These are phyloP conservation scores for Pogostemon cablin DNA, from an alignment of 257 asterid genomes.

Conservation along the genomic window DNA sequence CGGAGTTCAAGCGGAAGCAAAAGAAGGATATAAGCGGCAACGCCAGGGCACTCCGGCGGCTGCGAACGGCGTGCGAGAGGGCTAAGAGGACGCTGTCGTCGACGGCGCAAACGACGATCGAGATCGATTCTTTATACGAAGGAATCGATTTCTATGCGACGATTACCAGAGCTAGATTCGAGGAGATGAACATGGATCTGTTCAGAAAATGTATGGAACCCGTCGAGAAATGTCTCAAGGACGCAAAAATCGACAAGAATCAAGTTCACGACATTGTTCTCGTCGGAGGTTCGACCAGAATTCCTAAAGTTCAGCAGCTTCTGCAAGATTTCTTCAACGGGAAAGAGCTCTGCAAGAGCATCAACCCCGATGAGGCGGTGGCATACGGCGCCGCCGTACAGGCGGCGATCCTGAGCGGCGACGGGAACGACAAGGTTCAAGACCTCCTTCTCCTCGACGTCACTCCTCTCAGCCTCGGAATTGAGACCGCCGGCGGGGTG, in stretches of 20 bases:
- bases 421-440: slow-evolving; percentile 54
- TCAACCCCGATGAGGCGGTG: slow-evolving; percentile 67
- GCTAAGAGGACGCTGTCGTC: slow-evolving; percentile 63
- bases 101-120: slow-evolving; percentile 55
- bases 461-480: slow-evolving; percentile 56
- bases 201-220: slow-evolving; percentile 65
- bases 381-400: slow-evolving; percentile 69
- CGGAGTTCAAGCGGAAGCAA: slow-evolving; percentile 60
- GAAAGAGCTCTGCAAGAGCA: slow-evolving; percentile 62
- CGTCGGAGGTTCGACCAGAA: slow-evolving; percentile 64
- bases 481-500: slow-evolving; percentile 65
- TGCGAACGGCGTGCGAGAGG: slow-evolving; percentile 66
- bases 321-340: slow-evolving; percentile 62
- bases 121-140: slow-evolving; percentile 58
- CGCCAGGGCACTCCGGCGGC: slow-evolving; percentile 54
- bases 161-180: slow-evolving; percentile 59
- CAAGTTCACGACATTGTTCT: slow-evolving; percentile 59
- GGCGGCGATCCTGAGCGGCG: slow-evolving; percentile 59
- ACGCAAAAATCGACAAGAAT: slow-evolving; percentile 49
- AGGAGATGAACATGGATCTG: slow-evolving; percentile 62
- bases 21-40: slow-evolving; percentile 56
- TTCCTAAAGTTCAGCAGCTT: slow-evolving; percentile 60
- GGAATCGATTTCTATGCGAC: slow-evolving; percentile 66
- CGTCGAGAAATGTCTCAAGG: slow-evolving; percentile 58
- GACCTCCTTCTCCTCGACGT: slow-evolving; percentile 57